A percentile compares a stretch with the other conserved stretches of the same genome.
Conservation (phyloP, 441 rosid species). For the Eruca vesicaria region DNA sequence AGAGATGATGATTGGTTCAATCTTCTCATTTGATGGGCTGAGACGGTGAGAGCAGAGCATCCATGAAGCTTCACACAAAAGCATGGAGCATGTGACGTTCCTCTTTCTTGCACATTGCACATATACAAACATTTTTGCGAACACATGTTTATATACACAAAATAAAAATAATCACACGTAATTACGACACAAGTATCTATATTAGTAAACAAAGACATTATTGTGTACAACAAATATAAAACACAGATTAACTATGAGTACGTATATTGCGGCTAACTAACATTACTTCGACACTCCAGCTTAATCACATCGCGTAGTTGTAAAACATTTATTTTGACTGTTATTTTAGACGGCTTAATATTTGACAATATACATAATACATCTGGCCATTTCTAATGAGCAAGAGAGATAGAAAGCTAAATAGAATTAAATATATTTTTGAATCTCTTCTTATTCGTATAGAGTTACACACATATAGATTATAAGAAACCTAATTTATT, state of each 20-base stretch:
- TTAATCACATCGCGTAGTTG: not conserved
- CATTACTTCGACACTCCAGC: conserved; percentile 30
- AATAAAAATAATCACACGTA: conserved; percentile 11
- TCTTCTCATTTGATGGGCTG: conserved; percentile 11
- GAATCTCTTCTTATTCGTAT: not conserved
- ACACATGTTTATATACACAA: not conserved
- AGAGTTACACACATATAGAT: not conserved
- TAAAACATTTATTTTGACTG: not conserved
- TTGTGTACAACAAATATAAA: not conserved
- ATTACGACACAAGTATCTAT: conserved; percentile 15
- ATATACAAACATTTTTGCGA: not conserved
- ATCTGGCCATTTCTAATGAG: not conserved
- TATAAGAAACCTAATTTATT: not conserved
- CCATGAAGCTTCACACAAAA: conserved; percentile 34
- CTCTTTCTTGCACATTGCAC: not conserved
- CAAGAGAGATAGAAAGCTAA: not conserved
- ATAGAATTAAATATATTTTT: not conserved
- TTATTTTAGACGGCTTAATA: not conserved
- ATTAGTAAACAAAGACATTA: conserved; percentile 18
- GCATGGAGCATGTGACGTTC: conserved; percentile 30
- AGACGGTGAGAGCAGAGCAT: conserved; percentile 16
- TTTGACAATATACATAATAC: not conserved
- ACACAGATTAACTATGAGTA: conserved; percentile 13
- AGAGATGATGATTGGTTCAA: conserved; percentile 23
- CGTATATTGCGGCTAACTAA: conserved; percentile 29